Base-by-base conservation (phyloP, 2,329 filamentous ascomycete species). In the Fusarium odoratissimum region DNA sequence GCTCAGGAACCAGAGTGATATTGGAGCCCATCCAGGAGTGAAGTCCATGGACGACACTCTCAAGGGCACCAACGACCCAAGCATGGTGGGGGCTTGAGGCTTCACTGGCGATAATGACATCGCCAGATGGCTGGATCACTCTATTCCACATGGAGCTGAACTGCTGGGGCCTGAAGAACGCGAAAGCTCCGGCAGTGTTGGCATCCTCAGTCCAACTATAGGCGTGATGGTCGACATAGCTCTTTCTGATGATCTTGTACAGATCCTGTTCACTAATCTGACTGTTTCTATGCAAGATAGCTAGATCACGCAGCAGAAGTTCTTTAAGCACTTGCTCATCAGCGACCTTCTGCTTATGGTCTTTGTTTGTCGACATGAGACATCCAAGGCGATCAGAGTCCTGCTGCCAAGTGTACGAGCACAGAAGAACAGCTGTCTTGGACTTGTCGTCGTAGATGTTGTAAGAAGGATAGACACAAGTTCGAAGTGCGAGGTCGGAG, bases 151-250 rank as follows among this genome's bases (percentile, higher is more conserved):
- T 54, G 3, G 59, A 56, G 12, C 42, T 46, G 59, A 72, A 71
- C 45, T 71, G 67, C 6, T 46, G 25, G 3, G 67, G 67, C 4
- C 69, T 46, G 37, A 67, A 71, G 28, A 71, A 60, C 7, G 67
- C 69, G 5, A 72, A 72, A 7, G 69, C 69, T 28, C 67, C 63
- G 0, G 67, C 44, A 6, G 54, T 71, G 33, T 71, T 71, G 3
- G 49, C 23, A 5, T 64, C 56, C 11, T 44, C 45, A 25, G 56
- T 40, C 61, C 56, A 64, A 17, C 49, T 41, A 5, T 25, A 64
- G 16, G 61, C 45, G 21, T 64, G 56, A 13, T 64, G 61, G 3
- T 64, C 61, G 2, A 61, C 23, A 16, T 64, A 64, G n/a, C 56
- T 64, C 11, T 44, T 52, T 5, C 38, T 61, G n/a, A 64, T 64